Evolutionary conservation across 306 rosid species (phyloP).

Genomic region (Delonix regia): DNA sequence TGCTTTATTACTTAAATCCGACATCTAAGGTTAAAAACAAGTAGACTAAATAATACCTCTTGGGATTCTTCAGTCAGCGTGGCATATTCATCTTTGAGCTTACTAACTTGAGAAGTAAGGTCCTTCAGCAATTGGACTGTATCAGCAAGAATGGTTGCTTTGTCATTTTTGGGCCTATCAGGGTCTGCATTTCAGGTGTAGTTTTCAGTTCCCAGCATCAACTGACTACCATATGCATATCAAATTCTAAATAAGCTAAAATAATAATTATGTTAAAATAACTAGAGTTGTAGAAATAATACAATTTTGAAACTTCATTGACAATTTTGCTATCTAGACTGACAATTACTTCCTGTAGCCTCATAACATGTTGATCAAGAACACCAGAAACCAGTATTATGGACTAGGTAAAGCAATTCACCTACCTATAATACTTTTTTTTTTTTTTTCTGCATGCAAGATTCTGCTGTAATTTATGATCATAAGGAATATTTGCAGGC

Average conservation of each 20-base stretch:
- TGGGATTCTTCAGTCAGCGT: conserved; percentile 76
- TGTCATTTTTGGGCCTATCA: conserved; percentile 90
- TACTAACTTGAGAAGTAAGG: conserved; percentile 75
- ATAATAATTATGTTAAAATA: neutral
- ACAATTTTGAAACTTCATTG: neutral
- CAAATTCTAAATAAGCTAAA: conserved; percentile 20
- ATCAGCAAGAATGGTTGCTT: conserved; percentile 79
- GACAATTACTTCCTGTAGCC: neutral
- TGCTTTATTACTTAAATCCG: conserved; percentile 15
- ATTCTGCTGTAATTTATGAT: neutral
- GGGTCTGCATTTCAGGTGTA: conserved; percentile 66
- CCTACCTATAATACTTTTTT: neutral
- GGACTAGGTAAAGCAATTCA: neutral
- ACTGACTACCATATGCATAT: conserved; percentile 17
- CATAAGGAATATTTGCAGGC: neutral
- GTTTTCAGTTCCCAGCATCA: conserved; percentile 24
- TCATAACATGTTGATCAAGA: neutral
- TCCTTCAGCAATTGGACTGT: conserved; percentile 89
- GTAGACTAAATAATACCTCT: conserved; percentile 58
- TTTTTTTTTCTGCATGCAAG: neutral
- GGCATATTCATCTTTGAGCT: conserved; percentile 68
- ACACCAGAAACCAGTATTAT: neutral
- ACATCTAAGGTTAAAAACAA: conserved; percentile 9
- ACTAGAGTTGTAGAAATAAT: neutral
- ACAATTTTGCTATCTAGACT: neutral